Evolutionary conservation across 2,329 filamentous ascomycete genomes (phyloP).

Genomic region (Laburnicola sp.): DNA sequence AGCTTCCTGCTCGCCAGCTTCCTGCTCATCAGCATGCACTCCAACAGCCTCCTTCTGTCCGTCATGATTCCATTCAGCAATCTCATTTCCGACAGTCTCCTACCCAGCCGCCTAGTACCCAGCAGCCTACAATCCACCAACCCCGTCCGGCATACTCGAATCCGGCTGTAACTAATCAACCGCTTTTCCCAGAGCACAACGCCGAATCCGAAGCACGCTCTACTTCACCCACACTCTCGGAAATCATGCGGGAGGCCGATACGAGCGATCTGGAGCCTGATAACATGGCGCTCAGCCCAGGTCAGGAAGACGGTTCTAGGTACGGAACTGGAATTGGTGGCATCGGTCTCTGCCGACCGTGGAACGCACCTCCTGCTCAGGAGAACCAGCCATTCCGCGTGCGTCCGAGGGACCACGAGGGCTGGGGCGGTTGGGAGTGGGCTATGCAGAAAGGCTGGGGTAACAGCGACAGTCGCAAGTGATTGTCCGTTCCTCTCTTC

Average conservation of each 20-base stretch:
- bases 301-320: constrained; percentile 18
- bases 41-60: no score
- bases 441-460: constrained; percentile 14
- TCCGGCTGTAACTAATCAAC: no score
- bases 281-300: constrained; percentile 19
- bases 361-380: constrained; percentile 14
- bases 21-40: not conserved
- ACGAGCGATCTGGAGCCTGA: constrained; percentile 13
- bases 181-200: no score
- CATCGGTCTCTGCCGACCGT: constrained; percentile 4
- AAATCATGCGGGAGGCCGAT: not conserved
- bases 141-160: no score
- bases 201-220: no score
- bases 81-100: no score
- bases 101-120: no score
- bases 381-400: constrained; percentile 16
- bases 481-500: not conserved
- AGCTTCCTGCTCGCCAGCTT: not conserved
- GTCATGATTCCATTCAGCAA: no score
- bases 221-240: no score
- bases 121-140: no score
- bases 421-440: constrained; percentile 30
- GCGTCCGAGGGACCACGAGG: constrained; percentile 19
- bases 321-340: constrained; percentile 22
- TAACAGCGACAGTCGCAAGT: constrained; percentile 1